Percentiles rank a stretch among this genome's conserved stretches.
phyloP scores from a whole-genome alignment of 306 rosid genomes.

The Geum urbanum region DNA sequence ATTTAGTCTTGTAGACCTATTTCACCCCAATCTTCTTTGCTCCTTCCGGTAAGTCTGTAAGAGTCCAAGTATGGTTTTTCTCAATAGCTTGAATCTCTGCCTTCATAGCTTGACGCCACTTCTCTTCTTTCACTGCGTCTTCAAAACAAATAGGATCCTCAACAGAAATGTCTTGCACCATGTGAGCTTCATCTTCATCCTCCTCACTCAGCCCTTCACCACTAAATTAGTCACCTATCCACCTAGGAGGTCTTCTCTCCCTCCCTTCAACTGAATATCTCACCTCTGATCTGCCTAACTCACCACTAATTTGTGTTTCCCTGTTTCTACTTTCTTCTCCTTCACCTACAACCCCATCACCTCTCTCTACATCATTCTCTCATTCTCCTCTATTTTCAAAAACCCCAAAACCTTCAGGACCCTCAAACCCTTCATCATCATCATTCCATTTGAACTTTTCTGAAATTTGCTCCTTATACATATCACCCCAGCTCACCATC shows the following conservation, averaged over 20 bases:
- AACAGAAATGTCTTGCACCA: background rate
- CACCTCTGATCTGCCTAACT: background rate
- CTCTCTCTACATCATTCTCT: background rate
- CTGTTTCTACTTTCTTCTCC: background rate
- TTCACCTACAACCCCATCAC: background rate
- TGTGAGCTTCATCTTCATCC: background rate
- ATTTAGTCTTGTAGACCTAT: too few relatives aligned
- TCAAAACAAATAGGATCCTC: background rate
- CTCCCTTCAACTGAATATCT: background rate
- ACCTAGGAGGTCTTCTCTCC: background rate
- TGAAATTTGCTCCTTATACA: background rate
- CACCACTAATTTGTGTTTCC: background rate
- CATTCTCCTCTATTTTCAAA: too few relatives aligned
- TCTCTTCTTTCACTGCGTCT: too few relatives aligned
- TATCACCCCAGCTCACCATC: background rate
- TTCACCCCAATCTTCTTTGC: too few relatives aligned
- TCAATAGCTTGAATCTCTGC: too few relatives aligned
- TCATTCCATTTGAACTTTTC: background rate
- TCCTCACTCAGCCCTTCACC: background rate
- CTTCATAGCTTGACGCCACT: too few relatives aligned
- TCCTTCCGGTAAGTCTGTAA: too few relatives aligned
- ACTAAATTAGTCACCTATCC: background rate
- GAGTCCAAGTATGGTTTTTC: too few relatives aligned
- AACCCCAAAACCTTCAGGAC: too few relatives aligned
- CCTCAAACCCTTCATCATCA: background rate